Evolutionary conservation across 495 filamentous ascomycete species (phyloP).

Genomic region (Hyaloscypha finlandica): DNA sequence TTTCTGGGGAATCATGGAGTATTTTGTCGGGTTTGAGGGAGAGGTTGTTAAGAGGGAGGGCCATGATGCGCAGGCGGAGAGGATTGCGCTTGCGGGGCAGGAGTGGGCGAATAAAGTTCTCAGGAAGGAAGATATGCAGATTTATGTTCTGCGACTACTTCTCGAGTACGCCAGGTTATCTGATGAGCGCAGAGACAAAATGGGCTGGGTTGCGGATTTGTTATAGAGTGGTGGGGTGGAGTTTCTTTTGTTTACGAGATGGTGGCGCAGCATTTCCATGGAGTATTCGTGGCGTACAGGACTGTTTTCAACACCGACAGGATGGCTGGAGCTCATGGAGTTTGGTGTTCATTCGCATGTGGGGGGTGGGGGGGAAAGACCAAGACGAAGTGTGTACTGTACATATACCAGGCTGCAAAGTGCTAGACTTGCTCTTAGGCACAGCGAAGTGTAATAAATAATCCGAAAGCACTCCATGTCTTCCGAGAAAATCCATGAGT

Average conservation of each 20-base stretch:
- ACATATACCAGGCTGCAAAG: no score
- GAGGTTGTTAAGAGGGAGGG: constrained; percentile 36
- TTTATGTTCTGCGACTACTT: constrained; percentile 68
- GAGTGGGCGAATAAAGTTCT: constrained; percentile 71
- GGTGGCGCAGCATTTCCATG: background rate
- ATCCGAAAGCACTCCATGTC: no score
- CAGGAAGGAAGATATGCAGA: constrained; percentile 69
- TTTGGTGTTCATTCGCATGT: no score
- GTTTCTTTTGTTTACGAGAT: background rate
- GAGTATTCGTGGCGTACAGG: background rate
- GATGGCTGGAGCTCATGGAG: background rate
- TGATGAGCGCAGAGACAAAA: constrained; percentile 63
- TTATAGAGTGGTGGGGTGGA: background rate
- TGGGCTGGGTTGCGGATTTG: constrained; percentile 64
- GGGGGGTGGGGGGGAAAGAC: no score
- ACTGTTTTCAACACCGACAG: background rate
- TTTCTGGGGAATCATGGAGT: constrained; percentile 75
- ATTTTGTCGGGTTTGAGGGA: constrained; percentile 64
- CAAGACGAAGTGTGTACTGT: no score
- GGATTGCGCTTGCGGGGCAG: constrained; percentile 62
- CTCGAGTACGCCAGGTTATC: constrained; percentile 70
- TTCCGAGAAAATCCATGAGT: no score
- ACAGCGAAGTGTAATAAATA: no score
- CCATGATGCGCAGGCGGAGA: constrained; percentile 60
- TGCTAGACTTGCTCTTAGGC: no score